These are phyloP conservation scores for Scedosporium apiospermum DNA, from an alignment of 2,329 filamentous ascomycete genomes.

Conservation along the genomic window DNA sequence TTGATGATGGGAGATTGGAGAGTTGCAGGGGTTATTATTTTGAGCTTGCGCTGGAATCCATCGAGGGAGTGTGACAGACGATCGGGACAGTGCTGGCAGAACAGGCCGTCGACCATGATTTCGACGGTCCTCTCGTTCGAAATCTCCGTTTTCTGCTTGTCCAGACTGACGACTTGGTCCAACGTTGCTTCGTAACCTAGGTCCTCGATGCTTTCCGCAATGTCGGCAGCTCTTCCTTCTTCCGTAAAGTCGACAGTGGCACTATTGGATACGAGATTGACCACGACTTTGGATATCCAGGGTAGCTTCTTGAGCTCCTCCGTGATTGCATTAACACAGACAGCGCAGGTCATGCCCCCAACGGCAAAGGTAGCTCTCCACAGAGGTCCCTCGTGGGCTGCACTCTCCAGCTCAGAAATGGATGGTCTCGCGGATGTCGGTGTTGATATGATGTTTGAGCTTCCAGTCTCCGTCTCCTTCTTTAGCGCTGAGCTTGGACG, in stretches of 20 bases:
- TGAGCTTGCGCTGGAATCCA: slow-evolving; percentile 39
- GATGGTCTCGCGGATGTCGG: background rate
- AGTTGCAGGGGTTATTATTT: slow-evolving; percentile 45
- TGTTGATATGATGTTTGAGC: background rate
- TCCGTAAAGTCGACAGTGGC: slow-evolving; percentile 48
- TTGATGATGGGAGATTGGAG: slow-evolving; percentile 57
- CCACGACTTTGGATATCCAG: slow-evolving; percentile 47
- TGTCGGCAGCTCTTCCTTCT: slow-evolving; percentile 18
- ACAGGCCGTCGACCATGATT: slow-evolving; percentile 62
- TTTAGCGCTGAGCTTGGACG: background rate
- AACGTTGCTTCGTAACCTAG: slow-evolving; percentile 58
- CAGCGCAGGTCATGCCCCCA: slow-evolving; percentile 64
- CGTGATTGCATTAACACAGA: slow-evolving; percentile 56
- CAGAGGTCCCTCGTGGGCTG: slow-evolving; percentile 7
- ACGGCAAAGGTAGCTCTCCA: slow-evolving; percentile 50
- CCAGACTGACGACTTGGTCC: slow-evolving; percentile 32
- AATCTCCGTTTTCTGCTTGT: slow-evolving; percentile 21
- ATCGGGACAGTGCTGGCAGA: slow-evolving; percentile 61
- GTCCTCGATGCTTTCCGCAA: slow-evolving; percentile 43
- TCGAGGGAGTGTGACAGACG: slow-evolving; percentile 45
- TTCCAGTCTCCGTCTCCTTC: background rate
- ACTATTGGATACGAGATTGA: slow-evolving; percentile 61
- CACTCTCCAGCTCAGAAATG: slow-evolving; percentile 6
- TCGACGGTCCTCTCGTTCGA: slow-evolving; percentile 46
- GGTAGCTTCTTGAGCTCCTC: slow-evolving; percentile 44